A percentile compares a stretch with the other conserved stretches of the same genome.
Evolutionary conservation across 1,139 yeast species (phyloP).

Genomic region (Candida tropicalis): DNA sequence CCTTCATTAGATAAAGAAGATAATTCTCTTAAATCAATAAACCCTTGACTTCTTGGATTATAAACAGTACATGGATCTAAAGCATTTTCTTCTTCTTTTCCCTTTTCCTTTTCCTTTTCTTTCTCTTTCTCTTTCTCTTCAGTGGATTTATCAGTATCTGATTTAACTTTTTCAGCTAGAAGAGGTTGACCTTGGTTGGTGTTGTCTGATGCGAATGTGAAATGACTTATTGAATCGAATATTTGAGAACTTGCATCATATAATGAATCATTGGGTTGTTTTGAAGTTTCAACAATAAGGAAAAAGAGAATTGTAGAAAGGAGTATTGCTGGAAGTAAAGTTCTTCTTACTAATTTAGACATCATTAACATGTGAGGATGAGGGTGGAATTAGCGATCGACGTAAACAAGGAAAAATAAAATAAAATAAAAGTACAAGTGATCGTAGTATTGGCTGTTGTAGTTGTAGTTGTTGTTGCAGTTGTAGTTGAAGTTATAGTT

Average conservation of each 20-base stretch:
- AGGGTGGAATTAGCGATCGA: neutral
- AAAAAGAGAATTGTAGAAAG: slow-evolving; percentile 12
- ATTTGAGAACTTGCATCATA: slow-evolving; percentile 19
- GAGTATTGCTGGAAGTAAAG: slow-evolving; percentile 13
- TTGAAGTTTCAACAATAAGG: slow-evolving; percentile 11
- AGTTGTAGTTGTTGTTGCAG: neutral
- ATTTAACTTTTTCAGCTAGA: neutral
- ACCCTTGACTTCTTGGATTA: slow-evolving; percentile 55
- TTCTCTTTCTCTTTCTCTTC: neutral
- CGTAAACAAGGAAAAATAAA: neutral
- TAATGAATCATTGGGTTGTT: slow-evolving; percentile 10
- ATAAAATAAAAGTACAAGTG: neutral
- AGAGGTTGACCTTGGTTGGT: slow-evolving; percentile 7
- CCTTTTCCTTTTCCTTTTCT: slow-evolving; percentile 2
- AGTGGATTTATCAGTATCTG: neutral
- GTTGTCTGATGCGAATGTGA: slow-evolving; percentile 14
- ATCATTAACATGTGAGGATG: neutral
- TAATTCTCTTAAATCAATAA: slow-evolving; percentile 56
- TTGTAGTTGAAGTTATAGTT: too few relatives aligned
- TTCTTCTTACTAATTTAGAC: slow-evolving; percentile 16
- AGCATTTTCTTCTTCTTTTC: slow-evolving; percentile 15
- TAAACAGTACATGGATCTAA: slow-evolving; percentile 56
- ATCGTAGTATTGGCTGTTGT: neutral
- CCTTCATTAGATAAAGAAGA: slow-evolving; percentile 48
- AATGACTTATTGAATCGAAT: slow-evolving; percentile 24